Percentiles rank a stretch among this genome's conserved stretches.
Evolutionary conservation across 2,329 filamentous ascomycete species (phyloP).

Genomic region (Cryoendolithus antarcticus): DNA sequence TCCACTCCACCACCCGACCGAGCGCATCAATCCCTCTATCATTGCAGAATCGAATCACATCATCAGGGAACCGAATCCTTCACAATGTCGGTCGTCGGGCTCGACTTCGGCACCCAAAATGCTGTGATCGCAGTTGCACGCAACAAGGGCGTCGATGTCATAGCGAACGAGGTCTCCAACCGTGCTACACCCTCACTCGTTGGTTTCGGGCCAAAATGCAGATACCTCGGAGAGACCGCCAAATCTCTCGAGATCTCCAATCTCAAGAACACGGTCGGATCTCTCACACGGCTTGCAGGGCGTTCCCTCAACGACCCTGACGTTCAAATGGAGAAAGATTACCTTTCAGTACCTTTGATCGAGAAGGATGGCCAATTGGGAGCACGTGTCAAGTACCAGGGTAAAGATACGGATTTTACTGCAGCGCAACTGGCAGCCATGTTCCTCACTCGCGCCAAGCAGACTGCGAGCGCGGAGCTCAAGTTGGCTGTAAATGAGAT

Average conservation of each 20-base stretch:
- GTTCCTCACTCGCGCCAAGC: constrained; percentile 90
- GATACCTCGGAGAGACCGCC: constrained; percentile 87
- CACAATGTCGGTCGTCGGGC: constrained; percentile 42
- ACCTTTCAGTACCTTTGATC: constrained; percentile 70
- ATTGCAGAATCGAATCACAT: too few relatives aligned
- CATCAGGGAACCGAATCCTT: too few relatives aligned
- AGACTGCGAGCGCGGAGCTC: constrained; percentile 74
- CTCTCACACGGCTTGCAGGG: constrained; percentile 83
- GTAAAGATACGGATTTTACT: constrained; percentile 92
- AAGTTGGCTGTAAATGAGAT: constrained; percentile 86
- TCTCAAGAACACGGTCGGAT: constrained; percentile 95
- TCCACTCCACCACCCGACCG: too few relatives aligned
- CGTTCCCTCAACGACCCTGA: constrained; percentile 82
- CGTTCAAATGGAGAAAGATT: constrained; percentile 84
- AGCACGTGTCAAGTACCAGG: constrained; percentile 83
- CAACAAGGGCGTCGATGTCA: constrained; percentile 98
- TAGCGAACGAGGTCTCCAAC: constrained; percentile 98
- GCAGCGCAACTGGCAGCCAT: constrained; percentile 87
- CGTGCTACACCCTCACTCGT: constrained; percentile 90
- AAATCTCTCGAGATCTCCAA: constrained; percentile 99
- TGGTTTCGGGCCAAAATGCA: constrained; percentile 84
- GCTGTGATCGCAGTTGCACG: constrained; percentile 94
- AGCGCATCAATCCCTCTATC: too few relatives aligned
- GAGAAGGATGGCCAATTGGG: constrained; percentile 91
- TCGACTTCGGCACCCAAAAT: constrained; percentile 94